Percentiles rank a stretch among this genome's conserved stretches.
These are phyloP conservation scores for Fusarium setosum DNA, from an alignment of 2,329 filamentous ascomycete genomes.

Conservation along the genomic window DNA sequence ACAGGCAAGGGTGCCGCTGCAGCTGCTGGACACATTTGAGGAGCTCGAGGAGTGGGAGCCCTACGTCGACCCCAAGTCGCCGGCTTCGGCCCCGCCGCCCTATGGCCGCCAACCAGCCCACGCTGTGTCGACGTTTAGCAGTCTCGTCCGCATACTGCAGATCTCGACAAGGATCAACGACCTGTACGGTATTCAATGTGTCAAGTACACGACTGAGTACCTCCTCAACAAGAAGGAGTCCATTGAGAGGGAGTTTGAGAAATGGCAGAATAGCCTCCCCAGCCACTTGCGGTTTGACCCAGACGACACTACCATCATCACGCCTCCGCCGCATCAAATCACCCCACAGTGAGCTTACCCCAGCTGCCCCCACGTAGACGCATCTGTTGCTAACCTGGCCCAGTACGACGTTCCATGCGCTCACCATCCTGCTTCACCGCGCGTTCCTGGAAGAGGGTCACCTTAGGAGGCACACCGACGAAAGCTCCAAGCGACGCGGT, in stretches of 20 bases:
- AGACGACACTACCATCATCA: conserved; percentile 39
- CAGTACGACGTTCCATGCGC: conserved; percentile 52
- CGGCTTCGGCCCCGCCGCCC: conserved; percentile 37
- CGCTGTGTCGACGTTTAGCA: conserved; percentile 44
- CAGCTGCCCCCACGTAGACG: neutral
- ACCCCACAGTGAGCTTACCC: conserved; percentile 42
- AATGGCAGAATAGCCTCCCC: conserved; percentile 41
- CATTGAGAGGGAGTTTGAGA: conserved; percentile 42
- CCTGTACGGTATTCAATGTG: conserved; percentile 42
- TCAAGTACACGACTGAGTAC: conserved; percentile 42
- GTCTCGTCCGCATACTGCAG: conserved; percentile 43
- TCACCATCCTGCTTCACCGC: conserved; percentile 57
- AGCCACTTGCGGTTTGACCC: conserved; percentile 43
- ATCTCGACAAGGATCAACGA: conserved; percentile 45
- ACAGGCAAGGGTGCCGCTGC: conserved; percentile 47
- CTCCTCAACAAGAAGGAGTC: conserved; percentile 41
- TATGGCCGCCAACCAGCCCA: conserved; percentile 45
- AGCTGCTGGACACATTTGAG: conserved; percentile 48
- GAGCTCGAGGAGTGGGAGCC: conserved; percentile 50
- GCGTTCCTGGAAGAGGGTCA: conserved; percentile 54
- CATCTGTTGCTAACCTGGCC: conserved; percentile 9
- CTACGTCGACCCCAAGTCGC: conserved; percentile 45
- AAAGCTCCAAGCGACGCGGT: conserved; percentile 38
- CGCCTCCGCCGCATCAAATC: conserved; percentile 45
- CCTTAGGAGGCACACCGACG: conserved; percentile 43